Conservation (phyloP, 306 rosid genomes). For the Betula pendula region DNA sequence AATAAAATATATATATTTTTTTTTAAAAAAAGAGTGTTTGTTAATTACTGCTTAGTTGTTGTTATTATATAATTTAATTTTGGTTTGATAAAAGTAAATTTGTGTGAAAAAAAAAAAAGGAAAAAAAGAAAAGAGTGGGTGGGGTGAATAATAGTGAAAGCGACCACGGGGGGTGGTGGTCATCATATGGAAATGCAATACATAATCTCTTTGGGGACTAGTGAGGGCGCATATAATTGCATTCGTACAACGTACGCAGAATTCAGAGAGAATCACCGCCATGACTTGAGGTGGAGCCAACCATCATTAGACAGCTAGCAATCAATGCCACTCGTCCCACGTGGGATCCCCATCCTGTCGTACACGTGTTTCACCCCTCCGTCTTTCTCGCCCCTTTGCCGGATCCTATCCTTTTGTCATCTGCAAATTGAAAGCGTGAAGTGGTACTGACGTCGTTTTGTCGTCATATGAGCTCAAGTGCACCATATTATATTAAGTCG, state of each 20-base stretch:
- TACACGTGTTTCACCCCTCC: conserved; percentile 24
- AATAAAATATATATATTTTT: too few species aligned
- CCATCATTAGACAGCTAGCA: background rate
- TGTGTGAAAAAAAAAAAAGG: too few species aligned
- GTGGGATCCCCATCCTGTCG: conserved; percentile 13
- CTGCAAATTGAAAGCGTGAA: background rate
- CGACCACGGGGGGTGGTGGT: background rate
- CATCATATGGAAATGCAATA: background rate
- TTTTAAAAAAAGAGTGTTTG: too few species aligned
- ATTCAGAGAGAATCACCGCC: background rate
- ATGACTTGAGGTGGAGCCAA: background rate
- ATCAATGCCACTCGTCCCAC: conserved; percentile 2
- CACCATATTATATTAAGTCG: too few species aligned
- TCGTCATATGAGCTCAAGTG: conserved; percentile 8
- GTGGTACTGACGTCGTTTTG: conserved; percentile 32
- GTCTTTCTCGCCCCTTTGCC: conserved; percentile 22
- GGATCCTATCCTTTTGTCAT: background rate
- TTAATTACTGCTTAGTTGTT: too few species aligned
- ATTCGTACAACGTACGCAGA: background rate
- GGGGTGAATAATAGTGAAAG: background rate
- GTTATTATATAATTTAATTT: too few species aligned
- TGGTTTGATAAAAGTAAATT: too few species aligned
- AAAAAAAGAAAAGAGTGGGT: too few species aligned
- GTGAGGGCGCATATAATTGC: conserved; percentile 20
- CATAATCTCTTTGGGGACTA: background rate